Evolutionary conservation across 2,329 filamentous ascomycete species (phyloP), one percentile per base, ranked within the genome.

Genomic region (Pseudogymnoascus sp.): DNA sequence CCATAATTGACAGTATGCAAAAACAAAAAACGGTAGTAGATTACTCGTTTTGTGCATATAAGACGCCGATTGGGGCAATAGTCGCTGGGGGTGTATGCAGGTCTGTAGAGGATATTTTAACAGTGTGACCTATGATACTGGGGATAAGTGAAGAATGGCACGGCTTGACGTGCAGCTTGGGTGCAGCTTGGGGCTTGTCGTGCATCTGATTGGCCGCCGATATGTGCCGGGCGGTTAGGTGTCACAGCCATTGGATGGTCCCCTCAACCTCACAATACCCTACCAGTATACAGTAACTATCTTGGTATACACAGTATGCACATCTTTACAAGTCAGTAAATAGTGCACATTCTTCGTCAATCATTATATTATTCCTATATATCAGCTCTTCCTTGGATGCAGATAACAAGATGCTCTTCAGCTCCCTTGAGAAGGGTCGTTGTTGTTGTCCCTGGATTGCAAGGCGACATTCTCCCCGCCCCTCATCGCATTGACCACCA

Each of bases 71-170:
- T 55, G 48, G 48, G 48, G 15, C 29, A 55, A 33, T 55, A 55
- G 9, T 55, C 15, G 10, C 29, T 55, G 29, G 48, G 36, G 15
- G 15, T 7, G 15, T 7, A 55, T 55, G 48, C 29, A 55, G 48
- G 48, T 55, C 48, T 33, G 25, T 13, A 55, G 10, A 55, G 48
- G 48, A 29, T 33, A 55, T 55, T 55, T 55, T 21, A 55, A 33
- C 15, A 10, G 48, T 55, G 48, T 55, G 48, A 55, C 48, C 48
- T 33, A 33, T 55, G 48, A 55, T 33, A 55, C 48, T 45, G 33
- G 58, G 35, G 58, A 60, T 45, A 31, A 45, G 58, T 37, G 58
- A 45, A 60, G 58, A 60, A 60, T 55, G 48, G 48, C 48, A 55
- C 48, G 29, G 48, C 29, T 55, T 33, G 48, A 55, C 29, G 48